These are phyloP conservation scores for Verticillium tricorpus DNA, from an alignment of 2,329 filamentous ascomycete genomes.

Conservation along the genomic window DNA sequence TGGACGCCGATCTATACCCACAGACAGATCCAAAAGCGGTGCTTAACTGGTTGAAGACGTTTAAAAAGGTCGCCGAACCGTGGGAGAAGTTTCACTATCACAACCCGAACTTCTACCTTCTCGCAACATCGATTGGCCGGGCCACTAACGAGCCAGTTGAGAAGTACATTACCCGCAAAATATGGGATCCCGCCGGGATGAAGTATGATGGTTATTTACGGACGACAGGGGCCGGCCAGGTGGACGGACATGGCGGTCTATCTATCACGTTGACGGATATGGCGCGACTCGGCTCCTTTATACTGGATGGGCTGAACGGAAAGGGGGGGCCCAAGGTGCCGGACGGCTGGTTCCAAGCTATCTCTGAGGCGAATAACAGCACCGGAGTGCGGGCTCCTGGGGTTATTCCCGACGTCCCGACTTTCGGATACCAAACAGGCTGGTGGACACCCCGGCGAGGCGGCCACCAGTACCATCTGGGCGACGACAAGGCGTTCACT, in stretches of 20 bases:
- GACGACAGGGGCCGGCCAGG: background rate
- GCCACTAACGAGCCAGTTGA: background rate
- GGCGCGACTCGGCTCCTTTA: background rate
- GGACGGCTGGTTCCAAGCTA: background rate
- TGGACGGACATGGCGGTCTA: background rate
- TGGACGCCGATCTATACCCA: background rate
- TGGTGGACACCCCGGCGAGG: background rate
- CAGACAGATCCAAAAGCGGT: background rate
- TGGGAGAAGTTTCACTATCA: constrained; percentile 2
- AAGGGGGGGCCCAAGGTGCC: background rate
- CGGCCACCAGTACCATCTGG: background rate
- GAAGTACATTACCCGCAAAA: background rate
- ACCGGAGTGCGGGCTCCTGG: background rate
- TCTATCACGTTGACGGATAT: constrained; percentile 1
- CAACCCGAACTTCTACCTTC: background rate
- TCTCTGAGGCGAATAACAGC: background rate
- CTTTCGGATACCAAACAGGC: background rate
- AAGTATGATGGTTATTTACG: background rate
- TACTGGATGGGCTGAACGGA: background rate
- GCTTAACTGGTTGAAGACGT: background rate
- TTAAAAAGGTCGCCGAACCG: background rate
- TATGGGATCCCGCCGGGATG: constrained; percentile 1
- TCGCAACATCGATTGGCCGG: background rate
- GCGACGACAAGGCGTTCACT: background rate
- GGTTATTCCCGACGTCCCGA: background rate